Percentiles rank a stretch among this genome's conserved stretches.
Conservation (phyloP, 148 eudicot species). For the Diospyros lotus region DNA sequence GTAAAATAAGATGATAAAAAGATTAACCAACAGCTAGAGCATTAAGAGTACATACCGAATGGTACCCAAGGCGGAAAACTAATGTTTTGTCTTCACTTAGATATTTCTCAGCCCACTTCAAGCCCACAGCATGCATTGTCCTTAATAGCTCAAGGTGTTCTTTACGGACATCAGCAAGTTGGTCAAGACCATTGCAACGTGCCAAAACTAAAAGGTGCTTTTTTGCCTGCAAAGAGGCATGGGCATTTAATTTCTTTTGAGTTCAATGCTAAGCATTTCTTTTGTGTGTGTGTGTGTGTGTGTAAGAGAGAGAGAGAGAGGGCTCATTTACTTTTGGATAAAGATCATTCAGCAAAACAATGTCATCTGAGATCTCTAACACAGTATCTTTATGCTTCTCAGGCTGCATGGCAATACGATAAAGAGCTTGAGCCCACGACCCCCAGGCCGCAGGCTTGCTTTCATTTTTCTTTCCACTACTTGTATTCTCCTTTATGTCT, state of each 20-base stretch:
- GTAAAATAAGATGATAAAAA: background rate
- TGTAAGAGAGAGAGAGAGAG: constrained; percentile 9
- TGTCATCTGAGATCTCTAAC: constrained; percentile 47
- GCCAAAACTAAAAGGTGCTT: constrained; percentile 72
- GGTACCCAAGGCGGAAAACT: constrained; percentile 81
- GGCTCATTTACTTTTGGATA: constrained; percentile 67
- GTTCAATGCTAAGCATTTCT: background rate
- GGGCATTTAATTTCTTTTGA: background rate
- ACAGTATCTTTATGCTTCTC: constrained; percentile 53
- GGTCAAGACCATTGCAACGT: constrained; percentile 64
- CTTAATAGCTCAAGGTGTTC: constrained; percentile 58
- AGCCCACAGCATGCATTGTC: constrained; percentile 69
- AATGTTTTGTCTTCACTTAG: constrained; percentile 49
- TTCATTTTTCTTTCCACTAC: constrained; percentile 20
- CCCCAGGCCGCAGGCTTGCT: constrained; percentile 52
- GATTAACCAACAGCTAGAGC: background rate
- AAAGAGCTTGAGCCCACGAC: constrained; percentile 75
- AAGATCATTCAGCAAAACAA: constrained; percentile 68
- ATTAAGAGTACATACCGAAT: constrained; percentile 53
- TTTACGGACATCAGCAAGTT: constrained; percentile 50
- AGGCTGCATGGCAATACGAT: constrained; percentile 68
- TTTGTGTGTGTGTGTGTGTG: no score
- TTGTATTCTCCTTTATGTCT: constrained; percentile 23
- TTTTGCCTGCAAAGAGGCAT: constrained; percentile 51
- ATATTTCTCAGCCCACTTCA: constrained; percentile 57